Percentiles rank a stretch among this genome's conserved stretches.
phyloP scores from a whole-genome alignment of 2,329 filamentous ascomycete species.

The Hypomyces perniciosus region DNA sequence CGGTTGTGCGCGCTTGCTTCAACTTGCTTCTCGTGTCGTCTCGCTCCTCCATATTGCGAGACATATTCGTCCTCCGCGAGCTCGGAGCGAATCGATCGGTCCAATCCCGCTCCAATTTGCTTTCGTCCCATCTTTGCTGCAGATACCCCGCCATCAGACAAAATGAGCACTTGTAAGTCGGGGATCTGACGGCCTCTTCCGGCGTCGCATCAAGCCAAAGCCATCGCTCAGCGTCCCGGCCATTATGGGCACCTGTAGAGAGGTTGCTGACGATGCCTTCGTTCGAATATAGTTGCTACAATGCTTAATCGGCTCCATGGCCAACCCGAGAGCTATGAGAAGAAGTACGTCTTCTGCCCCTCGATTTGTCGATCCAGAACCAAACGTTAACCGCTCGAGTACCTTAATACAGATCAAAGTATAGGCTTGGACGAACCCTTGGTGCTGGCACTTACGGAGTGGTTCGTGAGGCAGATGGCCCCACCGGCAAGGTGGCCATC shows the following conservation, averaged over 20 bases:
- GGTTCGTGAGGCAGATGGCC: slow-evolving; percentile 86
- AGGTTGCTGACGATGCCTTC: neutral
- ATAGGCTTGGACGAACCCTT: slow-evolving; percentile 86
- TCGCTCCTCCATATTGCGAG: neutral
- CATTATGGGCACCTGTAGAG: neutral
- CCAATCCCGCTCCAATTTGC: neutral
- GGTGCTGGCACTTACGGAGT: slow-evolving; percentile 98
- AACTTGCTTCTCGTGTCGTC: neutral
- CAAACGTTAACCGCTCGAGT: slow-evolving; percentile 6
- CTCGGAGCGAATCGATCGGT: neutral
- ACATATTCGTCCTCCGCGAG: neutral
- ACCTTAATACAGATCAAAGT: slow-evolving; percentile 58
- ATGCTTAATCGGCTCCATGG: slow-evolving; percentile 96
- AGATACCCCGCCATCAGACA: too few relatives aligned
- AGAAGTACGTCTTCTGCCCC: slow-evolving; percentile 59
- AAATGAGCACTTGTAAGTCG: too few relatives aligned
- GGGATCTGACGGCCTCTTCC: neutral
- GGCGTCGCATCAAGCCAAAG: neutral
- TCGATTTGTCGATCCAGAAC: neutral
- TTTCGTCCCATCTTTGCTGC: neutral
- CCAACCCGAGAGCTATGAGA: slow-evolving; percentile 97
- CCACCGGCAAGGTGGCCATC: slow-evolving; percentile 80
- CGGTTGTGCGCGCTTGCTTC: neutral
- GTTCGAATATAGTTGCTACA: slow-evolving; percentile 56
- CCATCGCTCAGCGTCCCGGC: too few relatives aligned